phyloP scores from a whole-genome alignment of 192 early-diverging fungal species.

The Podila clonocystis region DNA sequence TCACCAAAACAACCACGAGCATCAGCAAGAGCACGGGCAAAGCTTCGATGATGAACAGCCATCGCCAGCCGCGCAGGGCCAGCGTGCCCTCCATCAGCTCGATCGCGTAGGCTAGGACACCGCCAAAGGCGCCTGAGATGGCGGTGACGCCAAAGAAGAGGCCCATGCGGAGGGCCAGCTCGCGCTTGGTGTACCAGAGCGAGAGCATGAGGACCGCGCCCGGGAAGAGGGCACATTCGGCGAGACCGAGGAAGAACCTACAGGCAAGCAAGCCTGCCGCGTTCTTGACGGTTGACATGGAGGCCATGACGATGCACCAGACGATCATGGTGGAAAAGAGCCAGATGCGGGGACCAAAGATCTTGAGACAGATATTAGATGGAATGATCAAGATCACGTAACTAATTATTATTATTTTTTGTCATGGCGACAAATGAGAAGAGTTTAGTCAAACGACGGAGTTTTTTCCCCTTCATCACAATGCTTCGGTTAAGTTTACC shows the following conservation, averaged over 20 bases:
- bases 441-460: no score
- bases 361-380: slow-evolving; percentile 57
- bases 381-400: slow-evolving; percentile 66
- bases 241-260: slow-evolving; percentile 62
- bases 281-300: slow-evolving; percentile 9
- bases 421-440: no score
- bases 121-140: slow-evolving; percentile 67
- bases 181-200: slow-evolving; percentile 58
- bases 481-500: no score
- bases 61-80: slow-evolving; percentile 60
- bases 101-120: slow-evolving; percentile 69
- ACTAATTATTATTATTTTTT: neutral
- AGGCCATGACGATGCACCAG: neutral
- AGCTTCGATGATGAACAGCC: slow-evolving; percentile 68
- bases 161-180: slow-evolving; percentile 57
- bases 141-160: slow-evolving; percentile 58
- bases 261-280: slow-evolving; percentile 41
- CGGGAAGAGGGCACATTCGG: slow-evolving; percentile 62
- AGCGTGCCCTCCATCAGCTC: slow-evolving; percentile 57
- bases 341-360: neutral
- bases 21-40: slow-evolving; percentile 33
- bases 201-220: slow-evolving; percentile 10
- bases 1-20: slow-evolving; percentile 36
- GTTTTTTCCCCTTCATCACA: no score
- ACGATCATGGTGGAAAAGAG: neutral